phyloP scores from a whole-genome alignment of 2,329 filamentous ascomycete species.

The Stachybotrys chlorohalonatus region DNA sequence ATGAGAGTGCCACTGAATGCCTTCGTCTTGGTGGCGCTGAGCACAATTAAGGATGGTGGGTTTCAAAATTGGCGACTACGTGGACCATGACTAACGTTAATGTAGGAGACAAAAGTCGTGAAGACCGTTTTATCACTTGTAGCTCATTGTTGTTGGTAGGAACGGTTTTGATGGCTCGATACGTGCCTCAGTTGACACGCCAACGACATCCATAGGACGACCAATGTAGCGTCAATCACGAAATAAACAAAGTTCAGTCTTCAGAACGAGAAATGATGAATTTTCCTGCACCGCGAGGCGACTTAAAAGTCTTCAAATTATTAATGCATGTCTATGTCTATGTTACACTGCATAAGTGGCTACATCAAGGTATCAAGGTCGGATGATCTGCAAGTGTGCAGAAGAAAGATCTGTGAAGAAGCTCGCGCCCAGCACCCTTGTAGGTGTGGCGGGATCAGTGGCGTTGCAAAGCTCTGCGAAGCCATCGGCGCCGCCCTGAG shows the following conservation, averaged over 20 bases:
- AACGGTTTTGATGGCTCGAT: not conserved
- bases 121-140: not conserved
- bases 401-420: conserved; percentile 38
- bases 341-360: not conserved
- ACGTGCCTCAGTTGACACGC: not conserved
- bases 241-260: too few species aligned
- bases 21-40: conserved; percentile 40
- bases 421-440: conserved; percentile 33
- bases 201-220: not conserved
- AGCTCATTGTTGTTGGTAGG: not conserved
- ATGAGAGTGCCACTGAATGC: conserved; percentile 47
- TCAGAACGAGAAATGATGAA: too few species aligned
- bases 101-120: not conserved
- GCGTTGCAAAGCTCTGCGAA: conserved; percentile 40
- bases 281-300: too few species aligned
- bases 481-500: conserved; percentile 37
- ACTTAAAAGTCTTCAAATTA: too few species aligned
- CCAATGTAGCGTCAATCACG: not conserved
- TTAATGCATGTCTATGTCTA: too few species aligned
- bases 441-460: conserved; percentile 28
- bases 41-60: conserved; percentile 33
- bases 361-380: conserved; percentile 4
- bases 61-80: not conserved
- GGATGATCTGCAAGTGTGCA: conserved; percentile 20
- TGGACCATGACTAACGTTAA: not conserved